Base-by-base conservation (phyloP, 768 basidiomycete species). In the Mycena albidolilacea region DNA sequence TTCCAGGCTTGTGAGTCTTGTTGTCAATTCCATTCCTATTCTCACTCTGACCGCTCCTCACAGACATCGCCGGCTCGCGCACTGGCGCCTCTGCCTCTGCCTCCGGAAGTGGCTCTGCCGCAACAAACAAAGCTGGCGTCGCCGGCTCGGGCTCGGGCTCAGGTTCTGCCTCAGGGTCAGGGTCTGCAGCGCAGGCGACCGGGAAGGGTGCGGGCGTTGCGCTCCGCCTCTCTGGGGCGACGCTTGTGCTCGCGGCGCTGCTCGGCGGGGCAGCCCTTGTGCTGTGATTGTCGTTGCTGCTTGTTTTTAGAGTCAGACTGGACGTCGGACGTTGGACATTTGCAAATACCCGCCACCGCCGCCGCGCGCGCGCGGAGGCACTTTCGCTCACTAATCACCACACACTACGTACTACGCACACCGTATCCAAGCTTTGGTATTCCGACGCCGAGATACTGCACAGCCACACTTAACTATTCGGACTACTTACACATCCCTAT, bases 1-100 rank as follows among this genome's bases (percentile, higher is more conserved):
- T 91, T 90, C 75, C 78, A 81, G 1, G 81, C 89, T 76, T 89
- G 90, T 90, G 39, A 52, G 86, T 46, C 14, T 30, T 57, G n/a
- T 52, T 43, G 5, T 21, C 14, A 12, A 6, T 17, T 21, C 9
- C 21, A 7, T 30, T 12, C 23, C 54, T 23, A 11, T 35, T 23
- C 10, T 23, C 11, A 12, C 2, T 2, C 23, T 57, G 55, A 58
- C 35, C 35, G 12, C 15, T 14, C 54, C 10, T 38, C 37, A 10
- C 57, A 58, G 57, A 58, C 35, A 37, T 58, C 37, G 57, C 57
- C 57, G 54, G 30, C 14, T 23, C 54, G 21, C 23, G 21, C 54
- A 9, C 21, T 9, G 23, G 21, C 54, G 7, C 21, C 23, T 19
- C 54, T 17, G 14, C 19, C 5, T 58, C 57, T 19, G 35, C 7